Evolutionary conservation across 164 flowering plant genomes (phyloP), one percentile per base, ranked within the genome.

Genomic region (Tetracentron sinense): DNA sequence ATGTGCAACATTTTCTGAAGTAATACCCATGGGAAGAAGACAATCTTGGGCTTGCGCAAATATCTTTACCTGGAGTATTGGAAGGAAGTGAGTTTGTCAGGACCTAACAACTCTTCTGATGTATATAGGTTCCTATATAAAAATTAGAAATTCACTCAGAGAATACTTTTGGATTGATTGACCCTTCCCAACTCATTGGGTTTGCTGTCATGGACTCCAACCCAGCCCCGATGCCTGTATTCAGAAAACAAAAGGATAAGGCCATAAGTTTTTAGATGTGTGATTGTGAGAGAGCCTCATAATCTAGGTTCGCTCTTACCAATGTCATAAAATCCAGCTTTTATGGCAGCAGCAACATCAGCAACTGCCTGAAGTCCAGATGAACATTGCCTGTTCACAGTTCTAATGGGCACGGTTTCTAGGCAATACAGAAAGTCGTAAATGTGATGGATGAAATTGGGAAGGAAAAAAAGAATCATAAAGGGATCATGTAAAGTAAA

Each of bases 291-390:
- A 35, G 11, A 30, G 16, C 25, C 23, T 19, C 7, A 28, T 35
- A 56, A 62, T 38, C 16, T 20, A 58, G 15, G 22, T 23, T 6
- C 6, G 29, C 25, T 12, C 77, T 63, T 66, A 95, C 99, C 99
- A 50, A 95, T 90, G 54, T 95, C 94, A 82, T 95, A 95, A 71
- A 86, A 95, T 28, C 99, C 99, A 65, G 99, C 96, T 77, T 75
- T 92, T 50, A 95, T 95, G 56, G 90, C 85, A n/a, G 99, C 96
- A 79, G 96, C 99, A 23, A 95, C 99, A 83, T 95, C 99, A 58
- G 97, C 99, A 74, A 92, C 97, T 26, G 97, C 99, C 69, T 95
- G 99, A 63, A 95, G 96, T n/a, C 99, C 99, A 52, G 99, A 95
- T 26, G 99, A 86, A 68, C 99, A 95, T 67, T 92, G 97, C 66